Evolutionary conservation across 2,329 filamentous ascomycete genomes (phyloP), one percentile per base, ranked within the genome.

Genomic region (Cytospora piceicola): DNA sequence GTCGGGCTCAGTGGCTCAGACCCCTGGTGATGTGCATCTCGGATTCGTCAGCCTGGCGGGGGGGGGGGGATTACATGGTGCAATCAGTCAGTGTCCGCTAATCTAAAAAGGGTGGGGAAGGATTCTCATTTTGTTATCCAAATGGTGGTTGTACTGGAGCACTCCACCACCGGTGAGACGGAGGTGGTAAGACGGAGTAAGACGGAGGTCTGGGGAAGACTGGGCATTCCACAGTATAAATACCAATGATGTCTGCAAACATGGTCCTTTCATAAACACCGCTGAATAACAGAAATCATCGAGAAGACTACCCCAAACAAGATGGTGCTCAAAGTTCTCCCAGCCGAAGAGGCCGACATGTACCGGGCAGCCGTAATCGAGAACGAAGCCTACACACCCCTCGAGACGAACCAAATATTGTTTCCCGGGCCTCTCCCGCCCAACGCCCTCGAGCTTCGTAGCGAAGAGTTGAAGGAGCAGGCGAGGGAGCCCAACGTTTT

Each of bases 271-370:
- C 14, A 1, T n/a, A 4, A 46, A 6, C 20, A 46, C 20, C 4
- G 42, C 2, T n/a, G 6, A 8, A 22, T 8, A 46, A 4, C 3
- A n/a, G 20, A n/a, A n/a, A n/a, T 7, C 3, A 2, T 46, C 20
- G 17, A 46, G 42, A 46, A 46, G 42, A 3, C n/a, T 8, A 46
- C 42, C 20, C 17, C 3, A 20, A 22, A 46, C 46, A 70, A 34
- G 15, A 81, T 81, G 80, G 73, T 76, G 53, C 77, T 82, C 30
- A 68, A 75, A 70, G 69, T 80, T 17, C 70, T 74, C 11, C 70
- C 71, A 27, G 77, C 77, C 22, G 74, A 69, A 7, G 75, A 73
- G 52, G 72, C 72, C 46, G 80, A 81, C 69, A 75, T 76, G 24
- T 61, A 64, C 32, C 77, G 76, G 32, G 71, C 74, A 39, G 73